Conservation (phyloP, 441 rosid species). For the Gossypium laxum region DNA sequence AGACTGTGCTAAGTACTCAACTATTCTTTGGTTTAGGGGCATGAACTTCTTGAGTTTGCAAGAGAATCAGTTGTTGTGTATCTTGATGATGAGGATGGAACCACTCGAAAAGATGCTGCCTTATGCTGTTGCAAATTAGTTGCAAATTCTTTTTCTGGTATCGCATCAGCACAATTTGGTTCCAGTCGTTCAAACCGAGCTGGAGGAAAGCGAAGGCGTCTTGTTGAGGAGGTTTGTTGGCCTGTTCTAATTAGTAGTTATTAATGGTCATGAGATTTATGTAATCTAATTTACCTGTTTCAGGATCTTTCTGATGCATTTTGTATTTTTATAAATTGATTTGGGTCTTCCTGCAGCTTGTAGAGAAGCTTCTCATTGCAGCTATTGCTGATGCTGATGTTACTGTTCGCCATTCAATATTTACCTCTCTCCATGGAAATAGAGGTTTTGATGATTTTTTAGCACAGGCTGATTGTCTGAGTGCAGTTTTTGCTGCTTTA, state of each 20-base stretch:
- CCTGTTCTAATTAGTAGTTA: slow-evolving; percentile 35
- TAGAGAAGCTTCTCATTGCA: slow-evolving; percentile 93
- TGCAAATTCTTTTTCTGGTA: slow-evolving; percentile 74
- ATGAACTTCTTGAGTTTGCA: slow-evolving; percentile 94
- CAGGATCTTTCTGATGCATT: slow-evolving; percentile 11
- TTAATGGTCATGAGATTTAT: slow-evolving; percentile 9
- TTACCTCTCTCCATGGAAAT: slow-evolving; percentile 65
- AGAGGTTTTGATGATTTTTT: slow-evolving; percentile 87
- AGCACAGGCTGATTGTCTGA: slow-evolving; percentile 95
- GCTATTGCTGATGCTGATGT: slow-evolving; percentile 99
- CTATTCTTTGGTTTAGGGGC: slow-evolving; percentile 58
- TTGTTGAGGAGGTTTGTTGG: slow-evolving; percentile 76
- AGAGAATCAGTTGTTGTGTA: slow-evolving; percentile 82
- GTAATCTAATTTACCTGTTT: background rate
- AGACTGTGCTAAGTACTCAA: slow-evolving; percentile 21
- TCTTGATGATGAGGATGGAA: slow-evolving; percentile 91
- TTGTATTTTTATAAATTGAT: slow-evolving; percentile 25
- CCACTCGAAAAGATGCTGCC: slow-evolving; percentile 92
- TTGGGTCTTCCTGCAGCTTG: slow-evolving; percentile 56
- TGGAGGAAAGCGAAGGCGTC: slow-evolving; percentile 75
- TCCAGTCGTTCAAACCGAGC: slow-evolving; percentile 68
- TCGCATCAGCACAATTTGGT: slow-evolving; percentile 47
- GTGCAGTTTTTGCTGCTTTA: slow-evolving; percentile 94
- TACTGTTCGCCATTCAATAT: slow-evolving; percentile 84
- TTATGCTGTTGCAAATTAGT: slow-evolving; percentile 91